Evolutionary conservation across 306 rosid genomes (phyloP).

Genomic region (Aeschynomene evenia): DNA sequence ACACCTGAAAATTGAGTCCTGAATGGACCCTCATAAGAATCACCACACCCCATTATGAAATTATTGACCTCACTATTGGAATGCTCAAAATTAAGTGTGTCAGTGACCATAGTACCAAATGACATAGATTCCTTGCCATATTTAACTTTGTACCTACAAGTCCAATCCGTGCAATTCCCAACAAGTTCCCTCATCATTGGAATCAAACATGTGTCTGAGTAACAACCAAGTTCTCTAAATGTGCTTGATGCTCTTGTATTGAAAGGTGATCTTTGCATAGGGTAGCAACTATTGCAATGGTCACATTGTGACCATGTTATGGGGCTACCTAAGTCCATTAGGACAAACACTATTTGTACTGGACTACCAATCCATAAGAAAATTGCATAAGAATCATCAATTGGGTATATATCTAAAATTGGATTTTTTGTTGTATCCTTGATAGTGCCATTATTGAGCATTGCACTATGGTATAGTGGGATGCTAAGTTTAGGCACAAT

Average conservation of each 20-base stretch:
- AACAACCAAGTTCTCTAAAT: conserved; percentile 19
- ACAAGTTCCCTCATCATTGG: conserved; percentile 31
- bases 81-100: conserved; percentile 5
- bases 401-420: conserved; percentile 16
- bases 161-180: conserved; percentile 14
- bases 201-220: conserved; percentile 31
- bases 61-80: conserved; percentile 12
- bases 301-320: conserved; percentile 42
- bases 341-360: conserved; percentile 28
- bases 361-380: conserved; percentile 43
- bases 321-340: conserved; percentile 31
- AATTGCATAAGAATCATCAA: conserved; percentile 26
- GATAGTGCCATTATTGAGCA: conserved; percentile 2
- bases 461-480: conserved; percentile 29
- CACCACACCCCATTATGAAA: conserved; percentile 39
- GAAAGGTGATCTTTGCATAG: conserved; percentile 31
- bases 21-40: conserved; percentile 32
- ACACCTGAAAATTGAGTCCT: conserved; percentile 29
- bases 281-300: conserved; percentile 38
- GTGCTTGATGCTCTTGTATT: conserved; percentile 23
- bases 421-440: background rate
- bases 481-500: conserved; percentile 15
- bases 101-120: conserved; percentile 32
- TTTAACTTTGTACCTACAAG: conserved; percentile 22
- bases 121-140: conserved; percentile 20